Base-by-base conservation (phyloP, 1,284 basidiomycete genomes). In the Cystobasidium sp. region DNA sequence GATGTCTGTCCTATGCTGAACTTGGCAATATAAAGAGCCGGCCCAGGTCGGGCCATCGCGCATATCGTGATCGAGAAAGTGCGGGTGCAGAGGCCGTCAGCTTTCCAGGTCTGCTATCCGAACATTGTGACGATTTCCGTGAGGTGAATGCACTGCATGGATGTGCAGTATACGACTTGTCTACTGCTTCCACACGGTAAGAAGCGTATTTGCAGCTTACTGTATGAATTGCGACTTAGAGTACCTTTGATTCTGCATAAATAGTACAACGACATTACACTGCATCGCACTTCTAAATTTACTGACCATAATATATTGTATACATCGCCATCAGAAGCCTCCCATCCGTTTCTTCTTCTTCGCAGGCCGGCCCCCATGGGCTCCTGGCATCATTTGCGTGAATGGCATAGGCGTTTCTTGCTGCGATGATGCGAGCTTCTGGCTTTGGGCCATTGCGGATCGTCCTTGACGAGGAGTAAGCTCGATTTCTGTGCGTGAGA, bases 351-450 rank as follows among this genome's bases (percentile, higher is more conserved):
- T 92, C 61, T 63, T 63, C 24, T 37, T 46, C 61, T 63, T 63
- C 85, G 76, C 77, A 31, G 84, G 85, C 63, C 90, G 85, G 43
- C 88, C 90, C 53, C 90, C 91, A 82, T 88, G 88, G 0, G 85
- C 87, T 0, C 91, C 91, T 3, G 91, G 87, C 8, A 91, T 80
- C 3, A 89, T 82, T 80, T 93, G 91, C 0, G 90, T 92, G 76
- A 86, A 90, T 44, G 85, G 72, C 14, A 53, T 31, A 39, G 52
- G 44, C 39, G 68, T 44, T 31, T 63, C 37, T 8, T 22, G 22
- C 66, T 55, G 59, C 9, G 58, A 63, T 1, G 67, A 49, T 37
- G n/a, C 52, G 12, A 41, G 41, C 1, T 20, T 44, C 43, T 59
- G 67, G 12, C 16, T 59, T 58, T 66, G 56, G 20, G 47, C 49